Base-by-base conservation (phyloP, 2,329 filamentous ascomycete species). In the Chrysoporthe austroafricana region DNA sequence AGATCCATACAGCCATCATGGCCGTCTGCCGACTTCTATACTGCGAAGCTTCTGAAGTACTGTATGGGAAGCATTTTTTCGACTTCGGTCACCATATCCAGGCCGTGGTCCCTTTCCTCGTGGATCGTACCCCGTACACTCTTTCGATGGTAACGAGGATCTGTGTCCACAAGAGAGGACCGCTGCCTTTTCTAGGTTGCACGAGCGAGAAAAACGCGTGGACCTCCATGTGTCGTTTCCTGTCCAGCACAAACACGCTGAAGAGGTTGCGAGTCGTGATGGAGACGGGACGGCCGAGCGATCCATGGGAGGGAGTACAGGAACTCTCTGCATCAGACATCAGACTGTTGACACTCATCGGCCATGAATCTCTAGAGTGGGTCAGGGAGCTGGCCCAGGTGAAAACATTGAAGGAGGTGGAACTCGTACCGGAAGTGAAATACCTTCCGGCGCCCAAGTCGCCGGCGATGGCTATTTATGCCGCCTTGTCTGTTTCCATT, bases 11-110 rank as follows among this genome's bases (percentile, higher is more conserved):
- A 42, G 72, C 82, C 62, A 78, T 85, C 72, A 77, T 87, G 81
- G 73, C 76, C 62, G 79, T 78, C 26, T 84, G 79, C 72, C 78
- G 79, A 52, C 79, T 79, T 64, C 78, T 88, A 62, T 80, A 89
- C 74, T 78, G 80, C 68, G 88, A 90, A 74, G 83, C 85, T n/a
- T 78, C 83, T 4, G 80, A 84, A 67, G 74, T 86, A 18, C 78
- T 90, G 3, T 90, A 90, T 75, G 80, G 79, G 8, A 78, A 75
- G 66, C 85, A 88, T 73, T 79, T 79, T 0, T 90, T 90, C 74
- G 83, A 85, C 72, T 90, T 90, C 74, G 84, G 84, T 69, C 81
- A 81, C 60, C 81, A 87, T 75, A 80, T 90, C 70, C 88, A 90
- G 75, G 86, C 87, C 18, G 81, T 88, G 6, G 81, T 84, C 0